These are phyloP conservation scores for Ramaria rubella DNA, from an alignment of 768 basidiomycete genomes.

Conservation along the genomic window DNA sequence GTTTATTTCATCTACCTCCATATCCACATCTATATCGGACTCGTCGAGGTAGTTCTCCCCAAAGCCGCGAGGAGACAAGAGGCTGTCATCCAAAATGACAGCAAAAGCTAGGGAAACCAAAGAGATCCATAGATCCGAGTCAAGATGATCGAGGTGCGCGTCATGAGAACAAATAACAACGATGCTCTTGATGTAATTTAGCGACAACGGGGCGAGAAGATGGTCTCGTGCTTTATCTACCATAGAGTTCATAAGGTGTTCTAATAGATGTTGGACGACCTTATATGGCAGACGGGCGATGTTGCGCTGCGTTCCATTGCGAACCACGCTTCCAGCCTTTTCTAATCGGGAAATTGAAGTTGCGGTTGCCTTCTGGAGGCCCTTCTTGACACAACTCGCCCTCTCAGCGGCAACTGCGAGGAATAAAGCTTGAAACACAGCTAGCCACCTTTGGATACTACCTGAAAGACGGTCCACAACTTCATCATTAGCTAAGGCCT, in stretches of 20 bases:
- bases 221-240: conserved; percentile 35
- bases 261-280: conserved; percentile 49
- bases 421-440: conserved; percentile 70
- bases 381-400: conserved; percentile 35
- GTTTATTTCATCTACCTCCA: conserved; percentile 24
- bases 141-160: conserved; percentile 77
- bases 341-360: conserved; percentile 54
- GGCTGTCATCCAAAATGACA: conserved; percentile 58
- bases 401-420: conserved; percentile 58
- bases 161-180: conserved; percentile 53
- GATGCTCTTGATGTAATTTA: conserved; percentile 79
- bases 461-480: background rate
- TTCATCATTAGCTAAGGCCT: background rate
- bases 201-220: conserved; percentile 57
- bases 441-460: conserved; percentile 41
- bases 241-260: conserved; percentile 59
- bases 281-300: conserved; percentile 49
- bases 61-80: conserved; percentile 15
- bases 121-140: conserved; percentile 55
- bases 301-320: conserved; percentile 66
- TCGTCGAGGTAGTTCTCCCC: conserved; percentile 26
- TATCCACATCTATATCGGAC: conserved; percentile 25
- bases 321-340: conserved; percentile 59
- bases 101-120: conserved; percentile 72
- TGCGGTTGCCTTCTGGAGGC: conserved; percentile 34